Evolutionary conservation across 352 stramenopile genomes (phyloP), one percentile per base, ranked within the genome.

Genomic region (Pythium sukuiense): DNA sequence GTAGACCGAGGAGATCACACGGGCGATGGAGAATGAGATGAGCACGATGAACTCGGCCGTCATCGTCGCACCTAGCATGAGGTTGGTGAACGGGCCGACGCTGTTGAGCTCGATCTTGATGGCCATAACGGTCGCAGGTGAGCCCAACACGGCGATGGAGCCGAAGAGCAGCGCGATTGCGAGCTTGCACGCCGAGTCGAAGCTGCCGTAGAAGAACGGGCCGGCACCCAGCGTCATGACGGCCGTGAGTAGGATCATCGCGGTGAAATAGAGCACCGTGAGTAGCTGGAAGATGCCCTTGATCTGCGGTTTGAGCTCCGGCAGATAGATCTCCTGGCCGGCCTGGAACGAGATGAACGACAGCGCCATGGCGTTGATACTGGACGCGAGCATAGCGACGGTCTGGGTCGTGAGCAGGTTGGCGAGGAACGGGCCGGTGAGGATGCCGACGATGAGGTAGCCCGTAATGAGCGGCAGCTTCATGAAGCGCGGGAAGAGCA

Each of bases 311-410:
- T 62, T 55, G 37, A 90, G 71, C 48, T 90, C 82, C 13, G 82
- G 82, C 20, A 85, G 61, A 45, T 90, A 90, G 63, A 90, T 86
- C 64, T 90, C 82, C 48, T 90, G 82, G 1, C 82, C 82, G 2
- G 82, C 80, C 66, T 90, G 80, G 64, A 89, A 89, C 61, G 82
- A 88, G 70, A 90, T 89, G 70, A 90, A 90, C 18, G 80, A 88
- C 18, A 90, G 72, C 43, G 82, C 80, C 57, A 89, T 73, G 26
- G 78, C 77, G 59, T 77, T 90, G 58, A 90, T 76, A 49, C 76
- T 85, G 12, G 58, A 72, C 29, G 79, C 70, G 27, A 89, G 59
- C 69, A 87, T 76, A 18, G 73, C 58, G 24, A 88, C 74, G 11
- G 76, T 59, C 6, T 59, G 45, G 5, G 69, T 72, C 12, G 79